Evolutionary conservation across 257 asterid genomes (phyloP), one percentile per base, ranked within the genome.

Genomic region (Solanum chmielewskii): DNA sequence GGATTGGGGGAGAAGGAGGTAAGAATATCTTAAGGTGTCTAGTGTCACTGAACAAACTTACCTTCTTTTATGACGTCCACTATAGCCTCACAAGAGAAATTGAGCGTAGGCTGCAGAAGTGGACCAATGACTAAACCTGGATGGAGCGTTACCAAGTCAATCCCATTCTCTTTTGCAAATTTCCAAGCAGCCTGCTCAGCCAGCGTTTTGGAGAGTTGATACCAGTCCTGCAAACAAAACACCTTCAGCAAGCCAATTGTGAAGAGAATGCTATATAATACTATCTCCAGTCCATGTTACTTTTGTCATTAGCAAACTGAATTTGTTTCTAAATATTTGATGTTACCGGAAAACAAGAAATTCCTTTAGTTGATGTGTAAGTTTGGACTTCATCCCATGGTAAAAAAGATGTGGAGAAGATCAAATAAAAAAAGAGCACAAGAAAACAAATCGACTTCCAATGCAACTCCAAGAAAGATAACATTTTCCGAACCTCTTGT

Each of bases 171-270:
- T 86, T 90, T 87, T 9, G 91, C 87, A 47, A 93, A 93, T 56
- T 90, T 87, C 95, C 92, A 87, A 18, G 97, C 92, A 71, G 92
- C 97, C 69, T 86, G 89, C 92, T 95, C 96, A 14, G 98, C 98
- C 90, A 95, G 90, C 3, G 93, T 90, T 60, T 95, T 95, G 10
- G 96, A 37, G 52, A 74, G 49, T 37, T 74, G 49, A 74, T 74
- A 74, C 82, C 82, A 74, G 1, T 39, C 52, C 82, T 74, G 31
- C 82, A 74, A 37, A 74, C 82, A 74, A 12, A 74, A 74, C 18
- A 39, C 20, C 82, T 37, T 74, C 82, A 37, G n/a, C 27, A 39
- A 39, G 82, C 31, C 31, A 21, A 39, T 27, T 25, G 29, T 80
- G 68, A 80, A 80, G 68, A 80, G 42, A 80, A 29, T 80, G 68